Base-by-base conservation (phyloP, 495 filamentous ascomycete genomes). In the Podospora appendiculata region DNA sequence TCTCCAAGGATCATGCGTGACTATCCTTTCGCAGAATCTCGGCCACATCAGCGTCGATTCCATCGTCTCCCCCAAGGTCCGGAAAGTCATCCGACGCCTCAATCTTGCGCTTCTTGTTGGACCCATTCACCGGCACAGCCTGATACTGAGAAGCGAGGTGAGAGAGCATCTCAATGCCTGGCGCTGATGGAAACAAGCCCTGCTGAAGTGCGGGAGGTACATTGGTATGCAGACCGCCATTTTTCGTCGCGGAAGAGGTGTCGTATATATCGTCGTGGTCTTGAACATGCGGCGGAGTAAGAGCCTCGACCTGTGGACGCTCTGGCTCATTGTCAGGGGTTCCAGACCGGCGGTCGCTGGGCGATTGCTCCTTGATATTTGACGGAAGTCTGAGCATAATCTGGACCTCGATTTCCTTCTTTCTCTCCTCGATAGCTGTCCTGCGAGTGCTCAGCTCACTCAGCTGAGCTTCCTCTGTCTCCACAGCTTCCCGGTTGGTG, bases 321-420 rank as follows among this genome's bases (percentile, higher is more conserved):
- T 79, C 71, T 3, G 78, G 70, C 48, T 85, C 80, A 11, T 68
- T 62, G 41, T 39, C 50, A 6, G 69, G 63, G 41, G 64, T 69
- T 14, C 62, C 66, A 6, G 68, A 66, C 19, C 62, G 58, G 9
- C 60, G 68, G n/a, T 68, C 67, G 9, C 61, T 60, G 6, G 71
- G 60, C n/a, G 71, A 66, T 41, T 65, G 59, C n/a, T 70, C 62
- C 51, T 71, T 68, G 36, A 67, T 66, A 3, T 63, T 66, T 9
- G 74, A 70, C 19, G 84, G 82, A 17, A 94, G 78, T 7, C 25
- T 19, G 41, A 84, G 78, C 76, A 96, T 85, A 51, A 97, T 96
- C 32, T 79, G 83, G 54, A 90, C 80, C 68, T 99, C 93, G 8
- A 99, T 89, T 6, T 92, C 87, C 38, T 79, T 79, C 63, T 92